Evolutionary conservation across 129 eudicot genomes (phyloP).

Genomic region (Chrysanthemum makinoi): DNA sequence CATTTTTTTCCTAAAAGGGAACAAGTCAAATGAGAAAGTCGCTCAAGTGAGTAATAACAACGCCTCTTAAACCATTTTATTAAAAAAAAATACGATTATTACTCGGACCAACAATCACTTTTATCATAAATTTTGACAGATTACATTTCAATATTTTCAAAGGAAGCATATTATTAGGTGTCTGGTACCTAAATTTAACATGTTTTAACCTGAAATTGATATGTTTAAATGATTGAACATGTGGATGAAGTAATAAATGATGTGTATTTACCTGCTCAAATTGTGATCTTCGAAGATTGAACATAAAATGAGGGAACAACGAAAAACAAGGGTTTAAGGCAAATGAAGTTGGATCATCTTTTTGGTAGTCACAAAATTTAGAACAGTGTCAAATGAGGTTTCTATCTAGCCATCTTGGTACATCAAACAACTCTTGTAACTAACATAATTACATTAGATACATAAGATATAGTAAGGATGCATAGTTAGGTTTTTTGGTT

Average conservation of each 20-base stretch:
- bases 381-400: conserved; percentile 77
- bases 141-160: too few relatives aligned
- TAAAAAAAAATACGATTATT: too few relatives aligned
- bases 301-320: conserved; percentile 93
- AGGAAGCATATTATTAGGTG: too few relatives aligned
- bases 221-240: neutral
- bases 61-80: too few relatives aligned
- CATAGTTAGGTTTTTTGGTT: neutral
- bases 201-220: neutral
- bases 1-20: too few relatives aligned
- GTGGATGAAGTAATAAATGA: neutral
- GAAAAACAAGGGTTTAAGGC: conserved; percentile 91
- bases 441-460: conserved; percentile 8
- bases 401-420: conserved; percentile 96
- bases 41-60: too few relatives aligned
- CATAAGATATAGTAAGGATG: neutral
- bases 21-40: too few relatives aligned
- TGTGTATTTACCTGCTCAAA: conserved; percentile 68
- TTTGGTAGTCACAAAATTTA: conserved; percentile 88
- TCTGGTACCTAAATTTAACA: neutral
- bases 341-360: conserved; percentile 86
- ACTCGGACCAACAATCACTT: too few relatives aligned
- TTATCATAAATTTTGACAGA: too few relatives aligned
- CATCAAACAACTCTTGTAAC: conserved; percentile 88
- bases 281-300: conserved; percentile 92